Percentiles rank a stretch among this genome's conserved stretches.
Conservation (phyloP, 2,329 filamentous ascomycete species). For the Xylaria sp. region DNA sequence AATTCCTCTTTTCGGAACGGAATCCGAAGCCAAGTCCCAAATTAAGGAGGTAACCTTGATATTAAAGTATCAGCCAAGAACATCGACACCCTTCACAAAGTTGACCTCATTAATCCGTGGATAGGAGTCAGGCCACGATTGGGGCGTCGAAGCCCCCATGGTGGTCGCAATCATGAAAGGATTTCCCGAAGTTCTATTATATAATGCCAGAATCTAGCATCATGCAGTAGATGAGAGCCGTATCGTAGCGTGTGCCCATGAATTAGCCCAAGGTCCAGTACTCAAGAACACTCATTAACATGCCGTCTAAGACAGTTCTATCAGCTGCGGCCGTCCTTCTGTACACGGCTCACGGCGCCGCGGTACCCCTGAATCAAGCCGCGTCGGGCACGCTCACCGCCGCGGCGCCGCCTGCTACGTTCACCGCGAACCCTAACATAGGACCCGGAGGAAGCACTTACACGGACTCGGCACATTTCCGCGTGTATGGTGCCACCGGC, state of each 20-base stretch:
- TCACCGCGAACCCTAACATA: conserved; percentile 45
- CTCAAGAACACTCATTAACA: neutral
- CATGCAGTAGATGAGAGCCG: neutral
- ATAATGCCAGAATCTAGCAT: conserved; percentile 4
- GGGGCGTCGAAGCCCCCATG: conserved; percentile 4
- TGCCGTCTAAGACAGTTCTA: conserved; percentile 23
- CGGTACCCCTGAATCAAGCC: conserved; percentile 12
- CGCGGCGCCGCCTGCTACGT: conserved; percentile 45
- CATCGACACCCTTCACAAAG: neutral
- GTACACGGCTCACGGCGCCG: conserved; percentile 2
- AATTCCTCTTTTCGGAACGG: conserved; percentile 28
- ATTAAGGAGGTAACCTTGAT: conserved; percentile 18
- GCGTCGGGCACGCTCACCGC: conserved; percentile 14
- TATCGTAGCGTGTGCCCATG: neutral
- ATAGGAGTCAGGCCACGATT: neutral
- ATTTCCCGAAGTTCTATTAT: conserved; percentile 26
- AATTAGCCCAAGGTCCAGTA: neutral
- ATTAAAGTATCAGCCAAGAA: conserved; percentile 21
- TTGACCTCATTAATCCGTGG: conserved; percentile 3
- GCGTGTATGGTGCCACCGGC: conserved; percentile 51
- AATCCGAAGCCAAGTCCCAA: conserved; percentile 2
- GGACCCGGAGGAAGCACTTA: conserved; percentile 50
- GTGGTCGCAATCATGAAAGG: neutral
- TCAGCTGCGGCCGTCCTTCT: conserved; percentile 14
- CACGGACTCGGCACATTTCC: conserved; percentile 55